A percentile compares a stretch with the other conserved stretches of the same genome.
phyloP scores from a whole-genome alignment of 805 yeast genomes.

The Candida jianshihensis region DNA sequence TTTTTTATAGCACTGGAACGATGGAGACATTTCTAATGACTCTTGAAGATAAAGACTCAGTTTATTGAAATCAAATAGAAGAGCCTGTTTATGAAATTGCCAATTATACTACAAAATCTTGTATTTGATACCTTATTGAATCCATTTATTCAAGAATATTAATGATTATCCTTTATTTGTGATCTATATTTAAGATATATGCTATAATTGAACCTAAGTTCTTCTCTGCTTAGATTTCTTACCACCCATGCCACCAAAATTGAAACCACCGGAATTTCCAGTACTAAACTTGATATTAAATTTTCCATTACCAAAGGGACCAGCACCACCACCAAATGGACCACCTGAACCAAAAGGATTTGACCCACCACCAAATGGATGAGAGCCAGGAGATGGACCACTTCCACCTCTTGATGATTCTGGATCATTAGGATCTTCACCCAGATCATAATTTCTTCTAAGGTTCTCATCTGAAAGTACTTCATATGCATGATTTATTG shows the following conservation, averaged over 20 bases:
- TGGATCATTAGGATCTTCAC: constrained; percentile 45
- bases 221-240: background rate
- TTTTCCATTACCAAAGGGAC: background rate
- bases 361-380: constrained; percentile 1
- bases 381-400: background rate
- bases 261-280: constrained; percentile 1
- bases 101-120: no score
- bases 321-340: constrained; percentile 1
- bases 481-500: constrained; percentile 89
- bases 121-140: no score
- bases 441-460: constrained; percentile 59
- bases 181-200: no score
- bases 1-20: no score
- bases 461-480: constrained; percentile 62
- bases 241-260: constrained; percentile 1
- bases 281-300: constrained; percentile 1
- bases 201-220: no score
- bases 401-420: constrained; percentile 9
- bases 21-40: no score
- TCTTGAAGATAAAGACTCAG: no score
- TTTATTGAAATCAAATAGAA: no score
- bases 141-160: no score
- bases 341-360: constrained; percentile 8
- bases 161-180: no score
- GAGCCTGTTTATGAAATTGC: no score